Evolutionary conservation across 2,329 filamentous ascomycete species (phyloP).

Genomic region (Dactylellina haptotyla): DNA sequence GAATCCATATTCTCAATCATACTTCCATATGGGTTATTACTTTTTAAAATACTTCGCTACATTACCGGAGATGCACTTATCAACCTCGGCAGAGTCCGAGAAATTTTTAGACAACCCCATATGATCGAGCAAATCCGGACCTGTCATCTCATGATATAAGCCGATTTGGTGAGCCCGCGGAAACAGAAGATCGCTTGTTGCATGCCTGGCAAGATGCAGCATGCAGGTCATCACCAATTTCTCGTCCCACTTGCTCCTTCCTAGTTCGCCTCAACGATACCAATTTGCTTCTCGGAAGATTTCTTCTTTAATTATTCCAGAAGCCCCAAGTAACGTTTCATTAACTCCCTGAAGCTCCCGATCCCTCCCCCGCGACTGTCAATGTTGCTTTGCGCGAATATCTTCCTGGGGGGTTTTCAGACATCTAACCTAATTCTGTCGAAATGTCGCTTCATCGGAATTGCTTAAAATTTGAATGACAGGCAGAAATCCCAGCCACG

Average conservation of each 20-base stretch:
- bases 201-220: neutral
- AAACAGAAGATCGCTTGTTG: conserved; percentile 15
- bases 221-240: conserved; percentile 29
- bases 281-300: conserved; percentile 8
- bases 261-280: conserved; percentile 24
- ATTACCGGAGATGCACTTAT: neutral
- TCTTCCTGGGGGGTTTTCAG: too few relatives aligned
- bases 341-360: neutral
- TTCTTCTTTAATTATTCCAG: conserved; percentile 14
- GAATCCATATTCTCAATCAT: neutral
- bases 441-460: conserved; percentile 35
- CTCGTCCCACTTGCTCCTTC: conserved; percentile 38
- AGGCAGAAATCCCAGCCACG: conserved; percentile 9
- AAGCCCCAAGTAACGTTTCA: neutral
- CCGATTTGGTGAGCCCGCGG: conserved; percentile 19
- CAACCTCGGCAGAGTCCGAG: neutral
- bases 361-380: conserved; percentile 1
- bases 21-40: too few relatives aligned
- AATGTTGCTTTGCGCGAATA: too few relatives aligned
- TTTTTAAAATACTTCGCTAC: neutral
- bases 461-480: conserved; percentile 8
- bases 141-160: conserved; percentile 28
- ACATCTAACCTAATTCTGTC: too few relatives aligned
- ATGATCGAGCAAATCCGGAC: neutral
- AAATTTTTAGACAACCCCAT: neutral